Conservation (phyloP, 2,329 filamentous ascomycete genomes). For the Camillea tinctor region DNA sequence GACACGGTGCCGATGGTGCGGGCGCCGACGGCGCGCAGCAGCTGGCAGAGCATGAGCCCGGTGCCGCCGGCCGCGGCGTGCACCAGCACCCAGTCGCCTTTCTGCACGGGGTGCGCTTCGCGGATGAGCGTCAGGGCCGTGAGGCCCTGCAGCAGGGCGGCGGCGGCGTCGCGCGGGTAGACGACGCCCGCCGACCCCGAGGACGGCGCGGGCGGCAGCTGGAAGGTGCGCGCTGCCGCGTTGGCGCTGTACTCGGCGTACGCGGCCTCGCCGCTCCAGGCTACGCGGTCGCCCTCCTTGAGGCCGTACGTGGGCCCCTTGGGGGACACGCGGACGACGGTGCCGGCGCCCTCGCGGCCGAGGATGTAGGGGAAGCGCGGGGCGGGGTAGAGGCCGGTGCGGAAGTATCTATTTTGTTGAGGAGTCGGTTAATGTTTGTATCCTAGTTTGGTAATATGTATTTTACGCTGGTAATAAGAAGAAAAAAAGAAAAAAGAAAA, state of each 20-base stretch:
- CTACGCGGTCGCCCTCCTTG: constrained; percentile 67
- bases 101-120: constrained; percentile 72
- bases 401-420: constrained; percentile 64
- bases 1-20: constrained; percentile 78
- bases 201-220: constrained; percentile 50
- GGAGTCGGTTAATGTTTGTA: too few species aligned
- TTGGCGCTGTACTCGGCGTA: constrained; percentile 60
- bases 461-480: too few species aligned
- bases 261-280: constrained; percentile 57
- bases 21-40: constrained; percentile 71
- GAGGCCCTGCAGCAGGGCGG: constrained; percentile 74
- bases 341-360: constrained; percentile 77
- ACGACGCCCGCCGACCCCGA: constrained; percentile 42
- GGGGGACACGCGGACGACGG: constrained; percentile 58
- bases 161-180: constrained; percentile 61
- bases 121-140: constrained; percentile 78
- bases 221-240: constrained; percentile 53
- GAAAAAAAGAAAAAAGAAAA: too few species aligned
- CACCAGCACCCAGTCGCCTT: constrained; percentile 78
- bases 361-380: constrained; percentile 70
- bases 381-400: constrained; percentile 74
- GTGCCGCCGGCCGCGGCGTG: constrained; percentile 86
- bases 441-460: too few species aligned
- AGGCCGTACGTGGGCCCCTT: constrained; percentile 53
- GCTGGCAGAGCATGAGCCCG: constrained; percentile 71